Evolutionary conservation across 345 rosid species (phyloP), one percentile per base, ranked within the genome.

Genomic region (Arabidopsis arenosa): DNA sequence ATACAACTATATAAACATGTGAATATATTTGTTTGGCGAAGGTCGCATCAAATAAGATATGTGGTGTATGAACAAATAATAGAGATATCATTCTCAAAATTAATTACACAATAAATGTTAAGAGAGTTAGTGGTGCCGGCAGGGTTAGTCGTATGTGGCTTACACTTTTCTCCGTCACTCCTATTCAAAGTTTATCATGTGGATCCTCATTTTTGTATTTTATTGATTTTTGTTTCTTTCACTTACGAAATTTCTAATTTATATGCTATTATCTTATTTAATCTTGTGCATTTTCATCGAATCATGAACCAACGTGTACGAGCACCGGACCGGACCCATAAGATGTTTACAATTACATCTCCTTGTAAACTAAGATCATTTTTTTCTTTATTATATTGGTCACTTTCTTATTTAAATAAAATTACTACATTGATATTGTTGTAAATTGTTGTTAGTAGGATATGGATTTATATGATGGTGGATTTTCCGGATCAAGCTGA

Each of bases 1-100:
- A 13, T 23, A 18, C 3, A 48, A 17, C 11, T 17, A 2, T 56
- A 32, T 35, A 59, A 14, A 6, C 48, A 65, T 64, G 48, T 65
- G 58, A 52, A 36, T 76, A 9, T n/a, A 48, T 47, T 35, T 18
- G 72, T 70, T 63, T 55, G 61, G 72, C 60, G 13, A 45, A 70
- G 45, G 18, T 63, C 55, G 71, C 65, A 70, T 55, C 30, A 63
- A 63, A 32, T 11, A 70, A 8, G 52, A 36, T 70, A 44, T 69
- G 75, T 44, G 80, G 80, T 63, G 35, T 45, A 28, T 28, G 43
- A 70, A 17, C 15, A 54, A 54, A 63, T 45, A 11, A 40, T 44
- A 76, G 37, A 45, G 47, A 43, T 44, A 77, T 77, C 80, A 26
- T 63, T 70, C 48, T 77, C 80, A 77, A 55, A 36, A 70, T 63